Conservation (phyloP, 2,329 filamentous ascomycete species). For the Trichocomaceae sp. region DNA sequence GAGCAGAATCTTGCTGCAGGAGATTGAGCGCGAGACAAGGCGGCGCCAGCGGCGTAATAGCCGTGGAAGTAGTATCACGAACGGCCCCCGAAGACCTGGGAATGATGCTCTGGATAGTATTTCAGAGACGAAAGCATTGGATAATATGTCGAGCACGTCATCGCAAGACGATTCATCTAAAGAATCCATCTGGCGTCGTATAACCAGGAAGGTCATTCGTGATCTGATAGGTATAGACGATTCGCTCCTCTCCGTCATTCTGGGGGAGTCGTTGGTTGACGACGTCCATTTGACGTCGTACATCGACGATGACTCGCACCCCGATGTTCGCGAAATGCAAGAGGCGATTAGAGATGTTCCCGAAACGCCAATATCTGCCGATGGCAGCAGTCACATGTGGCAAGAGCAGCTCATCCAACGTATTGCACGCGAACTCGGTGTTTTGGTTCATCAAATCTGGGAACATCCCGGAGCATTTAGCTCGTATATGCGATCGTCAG, state of each 20-base stretch:
- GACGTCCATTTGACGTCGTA: conserved; percentile 25
- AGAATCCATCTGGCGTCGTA: conserved; percentile 69
- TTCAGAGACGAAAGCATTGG: conserved; percentile 33
- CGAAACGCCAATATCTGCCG: conserved; percentile 14
- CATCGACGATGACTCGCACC: conserved; percentile 16
- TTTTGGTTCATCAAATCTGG: conserved; percentile 74
- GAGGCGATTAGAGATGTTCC: conserved; percentile 27
- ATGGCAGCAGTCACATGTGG: conserved; percentile 28
- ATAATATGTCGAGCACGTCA: conserved; percentile 24
- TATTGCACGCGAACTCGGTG: conserved; percentile 78
- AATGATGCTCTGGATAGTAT: conserved; percentile 17
- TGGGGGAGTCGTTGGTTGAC: conserved; percentile 68
- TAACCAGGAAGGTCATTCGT: conserved; percentile 78
- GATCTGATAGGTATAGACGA: conserved; percentile 92
- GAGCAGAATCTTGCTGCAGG: conserved; percentile 73
- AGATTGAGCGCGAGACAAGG: conserved; percentile 80
- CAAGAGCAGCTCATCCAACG: conserved; percentile 70
- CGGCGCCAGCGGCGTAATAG: conserved; percentile 54
- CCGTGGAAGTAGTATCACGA: conserved; percentile 22
- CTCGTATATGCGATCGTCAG: conserved; percentile 55
- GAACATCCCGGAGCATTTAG: conserved; percentile 85
- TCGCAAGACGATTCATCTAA: conserved; percentile 40
- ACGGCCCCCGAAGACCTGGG: conserved; percentile 16
- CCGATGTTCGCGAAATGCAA: conserved; percentile 29
- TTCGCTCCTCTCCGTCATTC: conserved; percentile 71